phyloP scores from a whole-genome alignment of 2,329 filamentous ascomycete species.

The Fusarium cicatricum region DNA sequence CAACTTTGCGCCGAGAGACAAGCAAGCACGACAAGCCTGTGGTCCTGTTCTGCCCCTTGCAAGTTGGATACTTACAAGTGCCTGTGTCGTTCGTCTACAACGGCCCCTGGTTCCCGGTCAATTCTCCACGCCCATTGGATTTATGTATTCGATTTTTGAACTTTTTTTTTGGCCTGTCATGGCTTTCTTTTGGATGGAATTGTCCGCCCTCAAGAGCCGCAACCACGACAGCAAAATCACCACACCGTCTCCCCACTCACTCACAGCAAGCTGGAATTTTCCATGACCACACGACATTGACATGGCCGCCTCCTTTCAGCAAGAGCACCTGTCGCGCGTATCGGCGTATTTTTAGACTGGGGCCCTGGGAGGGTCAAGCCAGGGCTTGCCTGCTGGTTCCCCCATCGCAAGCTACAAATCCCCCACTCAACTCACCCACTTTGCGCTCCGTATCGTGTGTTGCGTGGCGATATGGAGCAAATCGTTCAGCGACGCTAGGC shows the following conservation, averaged over 20 bases:
- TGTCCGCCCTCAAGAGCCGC: neutral
- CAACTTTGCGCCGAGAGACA: conserved; percentile 26
- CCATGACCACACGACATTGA: conserved; percentile 16
- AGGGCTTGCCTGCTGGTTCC: conserved; percentile 21
- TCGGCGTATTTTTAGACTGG: conserved; percentile 42
- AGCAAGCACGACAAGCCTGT: conserved; percentile 15
- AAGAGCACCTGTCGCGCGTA: conserved; percentile 12
- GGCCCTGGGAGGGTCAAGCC: conserved; percentile 18
- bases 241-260: neutral
- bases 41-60: conserved; percentile 23
- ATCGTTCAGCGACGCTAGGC: conserved; percentile 21
- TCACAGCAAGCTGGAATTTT: conserved; percentile 21
- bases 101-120: conserved; percentile 11
- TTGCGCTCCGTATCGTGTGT: conserved; percentile 11
- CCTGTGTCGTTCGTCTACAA: conserved; percentile 14
- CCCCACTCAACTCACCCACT: conserved; percentile 21
- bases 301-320: conserved; percentile 21
- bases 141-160: conserved; percentile 13
- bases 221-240: conserved; percentile 12
- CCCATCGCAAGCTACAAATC: conserved; percentile 33
- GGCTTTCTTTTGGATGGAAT: neutral
- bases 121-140: conserved; percentile 12
- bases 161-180: neutral
- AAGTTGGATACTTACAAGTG: conserved; percentile 7
- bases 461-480: conserved; percentile 34